Conservation (phyloP, 768 basidiomycete genomes). For the Collybia mongolica region DNA sequence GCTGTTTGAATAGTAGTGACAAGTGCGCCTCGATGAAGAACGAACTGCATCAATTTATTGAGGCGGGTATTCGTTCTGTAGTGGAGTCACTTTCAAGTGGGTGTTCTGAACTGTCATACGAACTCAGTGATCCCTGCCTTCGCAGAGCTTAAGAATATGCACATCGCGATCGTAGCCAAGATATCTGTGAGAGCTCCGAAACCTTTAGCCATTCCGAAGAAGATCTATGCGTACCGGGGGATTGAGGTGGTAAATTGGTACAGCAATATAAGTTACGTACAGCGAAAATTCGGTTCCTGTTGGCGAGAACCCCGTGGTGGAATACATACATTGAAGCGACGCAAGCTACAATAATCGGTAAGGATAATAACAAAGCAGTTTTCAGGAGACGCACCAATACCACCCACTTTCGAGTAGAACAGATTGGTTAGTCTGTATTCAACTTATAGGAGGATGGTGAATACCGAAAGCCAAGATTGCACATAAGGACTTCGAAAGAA, state of each 20-base stretch:
- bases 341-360: conserved; percentile 22
- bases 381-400: conserved; percentile 20
- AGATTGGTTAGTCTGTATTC: background rate
- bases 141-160: conserved; percentile 32
- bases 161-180: conserved; percentile 44
- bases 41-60: conserved; percentile 35
- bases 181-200: conserved; percentile 43
- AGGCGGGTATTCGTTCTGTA: conserved; percentile 39
- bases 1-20: conserved; percentile 42
- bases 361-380: background rate
- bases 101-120: conserved; percentile 7
- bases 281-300: conserved; percentile 25
- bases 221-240: conserved; percentile 26
- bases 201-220: conserved; percentile 44
- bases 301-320: conserved; percentile 26
- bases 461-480: conserved; percentile 29
- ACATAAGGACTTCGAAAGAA: conserved; percentile 17
- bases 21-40: conserved; percentile 41
- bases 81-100: background rate
- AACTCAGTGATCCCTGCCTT: conserved; percentile 38
- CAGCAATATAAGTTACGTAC: conserved; percentile 16
- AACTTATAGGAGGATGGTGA: background rate
- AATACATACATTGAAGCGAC: conserved; percentile 33
- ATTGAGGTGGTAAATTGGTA: background rate
- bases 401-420: conserved; percentile 17